Base-by-base conservation (phyloP, 352 stramenopile genomes). In the Pythium biforme region DNA sequence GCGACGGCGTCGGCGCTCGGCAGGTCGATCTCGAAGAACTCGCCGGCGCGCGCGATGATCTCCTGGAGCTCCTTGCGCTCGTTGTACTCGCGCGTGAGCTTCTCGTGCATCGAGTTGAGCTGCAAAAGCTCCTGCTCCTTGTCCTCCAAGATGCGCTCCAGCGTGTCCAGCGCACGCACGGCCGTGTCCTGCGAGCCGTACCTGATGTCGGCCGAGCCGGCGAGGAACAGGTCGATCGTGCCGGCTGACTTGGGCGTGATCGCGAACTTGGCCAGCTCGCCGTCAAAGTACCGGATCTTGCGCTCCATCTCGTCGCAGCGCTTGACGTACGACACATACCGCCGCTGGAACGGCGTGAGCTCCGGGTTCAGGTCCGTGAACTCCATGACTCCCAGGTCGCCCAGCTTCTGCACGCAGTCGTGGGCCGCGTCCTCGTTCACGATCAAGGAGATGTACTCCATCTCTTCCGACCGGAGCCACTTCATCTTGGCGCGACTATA, bases 291-390 rank as follows among this genome's bases (percentile, higher is more conserved):
- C 33, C 95, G 91, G 27, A 99, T 83, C 74, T 99, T 99, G 58
- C 97, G 92, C 77, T 99, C 97, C 74, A 99, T 95, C 73, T 99
- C 96, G 74, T 99, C 97, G 75, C 97, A 99, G 40, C 97, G 94
- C 74, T 99, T 98, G 56, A 99, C 97, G 74, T 99, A 99, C 51
- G 86, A 96, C 34, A 99, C 96, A 75, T 99, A 99, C 59, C 96
- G 95, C 53, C 97, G 96, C 81, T 99, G 97, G 80, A 99, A 99
- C 11, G 97, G 92, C 64, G 97, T 99, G 58, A 99, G 86, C 55
- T 99, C 96, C 48, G 95, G 96, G 79, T 99, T 99, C 59, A 99
- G 73, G 76, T 99, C 97, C n/a, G 96, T 99, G 76, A 99, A 99
- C 71, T 99, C 94, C 66, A 99, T 94, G 20, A 97, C 94, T 31